Evolutionary conservation across 2,329 filamentous ascomycete species (phyloP).

Genomic region (Ophiostoma sp.): DNA sequence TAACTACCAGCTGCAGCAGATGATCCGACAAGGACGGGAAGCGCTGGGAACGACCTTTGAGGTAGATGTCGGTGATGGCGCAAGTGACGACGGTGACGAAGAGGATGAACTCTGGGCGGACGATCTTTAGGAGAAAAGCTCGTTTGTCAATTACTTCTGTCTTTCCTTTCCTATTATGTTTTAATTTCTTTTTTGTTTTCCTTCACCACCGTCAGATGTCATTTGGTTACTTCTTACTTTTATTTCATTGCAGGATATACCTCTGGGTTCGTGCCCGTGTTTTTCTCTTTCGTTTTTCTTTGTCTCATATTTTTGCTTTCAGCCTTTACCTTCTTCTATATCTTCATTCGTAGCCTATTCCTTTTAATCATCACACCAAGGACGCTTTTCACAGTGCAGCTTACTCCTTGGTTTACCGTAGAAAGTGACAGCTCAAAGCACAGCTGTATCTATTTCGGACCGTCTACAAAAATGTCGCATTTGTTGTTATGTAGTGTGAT

Average conservation of each 20-base stretch:
- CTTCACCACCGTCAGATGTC: not conserved
- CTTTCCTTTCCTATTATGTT: not conserved
- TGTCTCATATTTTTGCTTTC: not conserved
- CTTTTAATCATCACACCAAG: not conserved
- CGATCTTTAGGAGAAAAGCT: conserved; percentile 17
- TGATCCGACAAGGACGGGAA: conserved; percentile 85
- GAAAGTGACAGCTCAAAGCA: not conserved
- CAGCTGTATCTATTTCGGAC: not conserved
- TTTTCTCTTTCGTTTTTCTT: not conserved
- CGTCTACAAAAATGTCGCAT: not conserved
- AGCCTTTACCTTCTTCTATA: too few species aligned
- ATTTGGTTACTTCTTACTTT: not conserved
- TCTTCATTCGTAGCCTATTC: not conserved
- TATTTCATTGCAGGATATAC: conserved; percentile 11
- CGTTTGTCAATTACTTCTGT: not conserved
- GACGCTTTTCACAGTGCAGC: too few species aligned
- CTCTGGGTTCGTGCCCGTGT: conserved; percentile 10
- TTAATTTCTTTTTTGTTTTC: too few species aligned
- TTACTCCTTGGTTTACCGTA: not conserved
- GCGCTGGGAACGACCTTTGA: conserved; percentile 73
- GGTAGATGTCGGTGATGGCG: conserved; percentile 44
- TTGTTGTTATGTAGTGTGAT: not conserved
- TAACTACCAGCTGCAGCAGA: conserved; percentile 71
- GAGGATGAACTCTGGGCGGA: conserved; percentile 33
- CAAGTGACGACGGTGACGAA: conserved; percentile 32